Base-by-base conservation (phyloP, 345 rosid species). In the Carallia brachiata region DNA sequence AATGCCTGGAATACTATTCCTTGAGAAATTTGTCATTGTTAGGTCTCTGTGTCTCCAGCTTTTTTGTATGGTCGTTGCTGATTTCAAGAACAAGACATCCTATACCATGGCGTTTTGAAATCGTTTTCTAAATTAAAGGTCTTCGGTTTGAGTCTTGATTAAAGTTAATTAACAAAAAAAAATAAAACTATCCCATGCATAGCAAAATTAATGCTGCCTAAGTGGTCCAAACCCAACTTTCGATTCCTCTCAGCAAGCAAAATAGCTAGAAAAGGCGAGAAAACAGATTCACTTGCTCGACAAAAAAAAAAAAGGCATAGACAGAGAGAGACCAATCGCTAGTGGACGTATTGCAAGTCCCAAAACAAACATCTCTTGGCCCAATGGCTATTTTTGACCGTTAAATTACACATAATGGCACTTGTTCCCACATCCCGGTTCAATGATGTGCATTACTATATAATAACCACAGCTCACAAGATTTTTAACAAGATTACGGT, bases 401-500 rank as follows among this genome's bases (percentile, higher is more conserved):
- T 55, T 71, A 61, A 57, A 34, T 44, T 19, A 28, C 31, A 52
- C 32, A 69, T 66, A 54, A 69, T 75, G 76, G 63, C 72, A 65
- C 56, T 58, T 62, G 57, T 74, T 37, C 68, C 37, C 65, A 47
- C 70, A 8, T 40, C 75, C 57, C 3, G 62, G 62, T 6, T 40
- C 18, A 36, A 61, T 30, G 36, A 19, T n/a, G 15, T 13, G n/a
- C 18, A 19, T 71, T 23, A 23, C 23, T 23, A 0, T 23, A 23
- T 23, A 23, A 23, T 23, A 23, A 23, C 23, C 23, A 23, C 23
- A 23, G 23, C 23, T 23, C 23, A 23, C 23, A 23, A 23, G 23
- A 23, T 23, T 23, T 23, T 23, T 23, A 23, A 23, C 23, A 23
- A 23, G 23, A 23, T 0, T 23, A 23, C 23, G 0, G 23, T 23